phyloP scores from a whole-genome alignment of 2,329 filamentous ascomycete genomes.

The Calycina herbarum region DNA sequence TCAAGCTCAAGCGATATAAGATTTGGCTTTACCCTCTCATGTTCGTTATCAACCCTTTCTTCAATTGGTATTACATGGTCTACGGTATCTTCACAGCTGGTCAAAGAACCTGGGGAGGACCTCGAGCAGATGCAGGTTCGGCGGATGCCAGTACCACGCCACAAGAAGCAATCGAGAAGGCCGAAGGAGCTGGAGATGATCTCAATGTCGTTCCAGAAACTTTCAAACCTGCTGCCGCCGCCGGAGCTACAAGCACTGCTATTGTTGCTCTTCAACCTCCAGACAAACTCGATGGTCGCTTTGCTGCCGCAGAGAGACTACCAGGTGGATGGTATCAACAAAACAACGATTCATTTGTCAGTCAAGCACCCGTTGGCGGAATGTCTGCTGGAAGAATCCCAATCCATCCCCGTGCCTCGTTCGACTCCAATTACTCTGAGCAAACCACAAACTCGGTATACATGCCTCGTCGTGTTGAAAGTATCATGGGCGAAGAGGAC shows the following conservation, averaged over 20 bases:
- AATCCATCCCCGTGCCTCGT: conserved; percentile 60
- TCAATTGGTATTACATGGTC: conserved; percentile 97
- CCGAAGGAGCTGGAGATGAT: conserved; percentile 78
- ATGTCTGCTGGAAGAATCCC: conserved; percentile 32
- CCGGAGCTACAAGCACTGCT: conserved; percentile 47
- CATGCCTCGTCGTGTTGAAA: conserved; percentile 60
- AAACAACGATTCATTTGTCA: conserved; percentile 64
- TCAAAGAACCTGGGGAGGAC: conserved; percentile 93
- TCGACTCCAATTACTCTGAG: conserved; percentile 63
- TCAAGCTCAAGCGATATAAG: conserved; percentile 84
- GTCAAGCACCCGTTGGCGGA: conserved; percentile 48
- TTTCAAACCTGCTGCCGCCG: conserved; percentile 64
- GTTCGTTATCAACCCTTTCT: conserved; percentile 93
- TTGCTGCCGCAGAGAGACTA: conserved; percentile 68
- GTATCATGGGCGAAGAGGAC: conserved; percentile 77
- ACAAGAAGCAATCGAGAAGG: conserved; percentile 80
- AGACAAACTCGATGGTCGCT: conserved; percentile 73
- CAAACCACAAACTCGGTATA: conserved; percentile 62
- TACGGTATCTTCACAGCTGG: conserved; percentile 95
- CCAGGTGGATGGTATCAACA: conserved; percentile 70
- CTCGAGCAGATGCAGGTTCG: conserved; percentile 81
- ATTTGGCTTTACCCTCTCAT: conserved; percentile 93
- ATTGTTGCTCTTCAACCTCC: conserved; percentile 69
- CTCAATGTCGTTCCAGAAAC: conserved; percentile 87
- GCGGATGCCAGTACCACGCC: conserved; percentile 76